phyloP scores from a whole-genome alignment of 2,329 filamentous ascomycete species.

The Hymenoscyphus repandus region DNA sequence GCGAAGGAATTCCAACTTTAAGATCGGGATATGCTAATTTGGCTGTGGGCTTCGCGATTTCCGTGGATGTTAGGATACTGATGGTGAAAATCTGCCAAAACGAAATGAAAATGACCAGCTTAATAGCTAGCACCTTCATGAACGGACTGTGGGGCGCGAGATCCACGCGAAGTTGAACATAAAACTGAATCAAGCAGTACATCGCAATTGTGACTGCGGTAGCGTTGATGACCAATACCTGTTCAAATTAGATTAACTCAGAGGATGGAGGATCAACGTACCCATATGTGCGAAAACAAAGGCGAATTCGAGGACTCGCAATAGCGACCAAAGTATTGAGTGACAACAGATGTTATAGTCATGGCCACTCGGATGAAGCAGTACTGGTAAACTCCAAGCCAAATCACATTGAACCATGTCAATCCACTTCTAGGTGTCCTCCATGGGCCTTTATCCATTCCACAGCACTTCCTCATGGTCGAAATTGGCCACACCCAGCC shows the following conservation, averaged over 20 bases:
- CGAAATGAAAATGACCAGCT: slow-evolving; percentile 84
- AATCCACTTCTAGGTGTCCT: slow-evolving; percentile 73
- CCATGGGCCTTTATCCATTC: slow-evolving; percentile 63
- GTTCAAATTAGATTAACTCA: not conserved
- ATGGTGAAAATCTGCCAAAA: slow-evolving; percentile 75
- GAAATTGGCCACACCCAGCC: slow-evolving; percentile 70
- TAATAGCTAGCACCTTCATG: slow-evolving; percentile 79
- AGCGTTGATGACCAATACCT: slow-evolving; percentile 65
- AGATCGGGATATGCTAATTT: slow-evolving; percentile 68
- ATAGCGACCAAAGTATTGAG: slow-evolving; percentile 64
- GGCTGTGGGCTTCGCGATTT: slow-evolving; percentile 55
- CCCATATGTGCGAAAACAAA: slow-evolving; percentile 80
- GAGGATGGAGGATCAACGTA: slow-evolving; percentile 34
- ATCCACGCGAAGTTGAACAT: slow-evolving; percentile 66
- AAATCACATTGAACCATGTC: slow-evolving; percentile 88
- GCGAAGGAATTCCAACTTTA: slow-evolving; percentile 72
- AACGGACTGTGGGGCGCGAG: slow-evolving; percentile 67
- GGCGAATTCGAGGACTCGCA: slow-evolving; percentile 76
- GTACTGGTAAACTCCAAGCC: slow-evolving; percentile 80
- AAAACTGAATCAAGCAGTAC: slow-evolving; percentile 86
- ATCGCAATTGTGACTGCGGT: slow-evolving; percentile 75
- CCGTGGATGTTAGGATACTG: slow-evolving; percentile 50
- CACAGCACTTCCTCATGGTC: slow-evolving; percentile 66
- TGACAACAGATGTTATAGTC: slow-evolving; percentile 71
- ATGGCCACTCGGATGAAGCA: slow-evolving; percentile 75